Percentiles rank a stretch among this genome's conserved stretches.
phyloP scores from a whole-genome alignment of 2,329 filamentous ascomycete genomes.

The Fonsecaea multimorphosa region DNA sequence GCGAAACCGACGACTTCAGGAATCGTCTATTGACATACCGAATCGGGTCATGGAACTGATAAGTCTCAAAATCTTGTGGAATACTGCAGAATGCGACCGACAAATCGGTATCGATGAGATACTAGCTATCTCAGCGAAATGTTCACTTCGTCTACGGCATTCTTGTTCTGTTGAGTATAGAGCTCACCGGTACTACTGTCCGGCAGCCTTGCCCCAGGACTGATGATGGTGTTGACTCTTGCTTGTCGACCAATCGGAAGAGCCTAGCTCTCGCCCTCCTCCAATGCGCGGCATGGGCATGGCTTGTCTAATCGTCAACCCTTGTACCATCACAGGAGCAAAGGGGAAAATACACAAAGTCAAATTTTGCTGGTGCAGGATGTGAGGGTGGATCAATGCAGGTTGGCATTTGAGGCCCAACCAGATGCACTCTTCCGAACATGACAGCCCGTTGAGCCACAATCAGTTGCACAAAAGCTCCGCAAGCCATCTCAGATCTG shows the following conservation, averaged over 20 bases:
- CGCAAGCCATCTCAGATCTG: slow-evolving; percentile 21
- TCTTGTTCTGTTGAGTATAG: background rate
- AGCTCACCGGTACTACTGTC: background rate
- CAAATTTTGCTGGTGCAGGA: slow-evolving; percentile 26
- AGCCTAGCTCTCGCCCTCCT: background rate
- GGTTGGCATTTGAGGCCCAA: slow-evolving; percentile 36
- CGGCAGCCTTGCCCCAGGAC: slow-evolving; percentile 6
- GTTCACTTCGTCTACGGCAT: background rate
- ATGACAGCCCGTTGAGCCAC: slow-evolving; percentile 32
- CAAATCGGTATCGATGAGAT: background rate
- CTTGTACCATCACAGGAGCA: slow-evolving; percentile 18
- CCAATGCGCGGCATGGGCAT: slow-evolving; percentile 13
- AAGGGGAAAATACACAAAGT: slow-evolving; percentile 23
- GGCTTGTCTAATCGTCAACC: slow-evolving; percentile 21
- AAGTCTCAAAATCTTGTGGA: background rate
- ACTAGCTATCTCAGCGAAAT: background rate
- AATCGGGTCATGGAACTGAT: background rate
- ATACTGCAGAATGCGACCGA: background rate
- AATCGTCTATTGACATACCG: background rate
- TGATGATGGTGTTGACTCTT: background rate
- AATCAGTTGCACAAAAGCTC: slow-evolving; percentile 26
- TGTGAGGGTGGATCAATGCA: slow-evolving; percentile 29
- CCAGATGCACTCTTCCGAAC: slow-evolving; percentile 26
- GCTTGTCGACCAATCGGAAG: background rate
- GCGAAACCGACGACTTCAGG: background rate